Conservation (phyloP, 495 filamentous ascomycete genomes). For the Podospora australis region DNA sequence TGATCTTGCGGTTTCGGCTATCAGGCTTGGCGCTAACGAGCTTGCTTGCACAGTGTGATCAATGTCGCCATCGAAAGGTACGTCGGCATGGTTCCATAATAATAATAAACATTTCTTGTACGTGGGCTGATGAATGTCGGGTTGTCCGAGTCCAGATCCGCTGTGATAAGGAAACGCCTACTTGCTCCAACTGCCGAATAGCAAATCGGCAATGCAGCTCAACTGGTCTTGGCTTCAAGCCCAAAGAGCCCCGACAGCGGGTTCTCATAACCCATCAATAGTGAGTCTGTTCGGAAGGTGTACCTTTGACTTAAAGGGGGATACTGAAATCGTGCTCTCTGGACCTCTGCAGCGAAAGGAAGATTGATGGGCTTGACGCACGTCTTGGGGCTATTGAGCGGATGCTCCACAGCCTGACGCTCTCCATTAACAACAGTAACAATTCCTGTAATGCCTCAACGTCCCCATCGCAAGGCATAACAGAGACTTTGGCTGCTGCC, state of each 20-base stretch:
- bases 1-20: not conserved
- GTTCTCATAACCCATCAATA: constrained; percentile 66
- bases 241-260: constrained; percentile 52
- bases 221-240: constrained; percentile 53
- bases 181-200: constrained; percentile 57
- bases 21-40: not conserved
- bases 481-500: no score
- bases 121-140: no score
- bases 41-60: constrained; percentile 22
- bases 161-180: constrained; percentile 58
- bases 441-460: no score
- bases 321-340: not conserved
- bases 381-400: constrained; percentile 54
- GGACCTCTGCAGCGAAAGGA: constrained; percentile 47
- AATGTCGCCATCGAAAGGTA: constrained; percentile 30
- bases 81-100: not conserved
- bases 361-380: constrained; percentile 61
- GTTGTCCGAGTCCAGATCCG: constrained; percentile 43
- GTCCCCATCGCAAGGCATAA: no score
- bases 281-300: constrained; percentile 32
- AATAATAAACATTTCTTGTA: no score
- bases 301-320: not conserved
- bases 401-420: constrained; percentile 39
- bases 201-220: constrained; percentile 51
- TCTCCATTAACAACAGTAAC: constrained; percentile 16